These are phyloP conservation scores for Bruguiera sexangula DNA, from an alignment of 345 rosid genomes.

Conservation along the genomic window DNA sequence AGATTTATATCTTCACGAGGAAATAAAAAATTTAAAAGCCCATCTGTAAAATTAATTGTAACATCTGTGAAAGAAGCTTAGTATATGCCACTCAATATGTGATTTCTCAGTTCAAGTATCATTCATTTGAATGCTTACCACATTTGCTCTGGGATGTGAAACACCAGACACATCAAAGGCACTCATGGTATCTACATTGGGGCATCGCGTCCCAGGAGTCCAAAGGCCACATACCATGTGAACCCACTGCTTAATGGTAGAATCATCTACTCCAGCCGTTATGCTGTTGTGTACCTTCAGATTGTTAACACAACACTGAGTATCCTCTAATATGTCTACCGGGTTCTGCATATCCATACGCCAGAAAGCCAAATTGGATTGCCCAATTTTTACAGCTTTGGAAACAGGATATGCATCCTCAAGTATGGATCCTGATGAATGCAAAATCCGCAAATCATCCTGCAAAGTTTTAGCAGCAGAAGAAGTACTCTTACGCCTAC, in stretches of 20 bases:
- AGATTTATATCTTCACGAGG: too few relatives aligned
- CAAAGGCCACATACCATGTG: constrained; percentile 62
- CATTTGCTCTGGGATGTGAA: constrained; percentile 23
- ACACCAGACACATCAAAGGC: constrained; percentile 53
- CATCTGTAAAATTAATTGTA: not conserved
- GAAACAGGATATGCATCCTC: constrained; percentile 17
- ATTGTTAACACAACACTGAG: constrained; percentile 9
- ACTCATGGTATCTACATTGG: constrained; percentile 52
- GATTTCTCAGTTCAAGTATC: not conserved
- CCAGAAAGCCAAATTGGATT: constrained; percentile 22
- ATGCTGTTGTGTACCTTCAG: constrained; percentile 38
- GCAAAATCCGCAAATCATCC: constrained; percentile 17
- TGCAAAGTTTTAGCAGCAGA: constrained; percentile 20
- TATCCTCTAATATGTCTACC: constrained; percentile 12
- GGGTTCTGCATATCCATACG: constrained; percentile 18
- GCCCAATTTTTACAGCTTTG: constrained; percentile 22
- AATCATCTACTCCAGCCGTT: constrained; percentile 35
- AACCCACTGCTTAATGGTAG: constrained; percentile 50
- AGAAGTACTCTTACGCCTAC: constrained; percentile 12
- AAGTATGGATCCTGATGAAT: constrained; percentile 14
- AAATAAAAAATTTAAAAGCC: not conserved
- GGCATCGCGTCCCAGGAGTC: constrained; percentile 52
- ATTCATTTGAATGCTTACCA: constrained; percentile 23
- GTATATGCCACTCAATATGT: not conserved
- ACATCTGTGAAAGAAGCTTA: not conserved